A percentile compares a stretch with the other conserved stretches of the same genome.
These are phyloP conservation scores for Sergeia podlipaevii DNA, from an alignment of 208 protist genomes.

Conservation along the genomic window DNA sequence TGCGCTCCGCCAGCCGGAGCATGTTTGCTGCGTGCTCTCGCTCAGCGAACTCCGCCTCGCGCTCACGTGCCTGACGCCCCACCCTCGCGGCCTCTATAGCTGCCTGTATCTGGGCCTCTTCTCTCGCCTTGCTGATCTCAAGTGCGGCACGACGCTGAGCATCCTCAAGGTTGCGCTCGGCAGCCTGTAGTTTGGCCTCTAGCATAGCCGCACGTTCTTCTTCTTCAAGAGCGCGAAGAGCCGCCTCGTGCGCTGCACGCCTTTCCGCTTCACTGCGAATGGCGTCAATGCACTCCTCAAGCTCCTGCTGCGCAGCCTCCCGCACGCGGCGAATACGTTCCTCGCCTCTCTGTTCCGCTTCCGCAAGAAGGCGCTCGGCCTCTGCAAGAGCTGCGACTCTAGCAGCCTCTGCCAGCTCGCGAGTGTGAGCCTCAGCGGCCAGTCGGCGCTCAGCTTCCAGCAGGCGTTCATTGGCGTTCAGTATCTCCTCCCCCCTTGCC, in stretches of 20 bases:
- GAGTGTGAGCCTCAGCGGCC: slow-evolving; percentile 31
- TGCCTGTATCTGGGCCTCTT: slow-evolving; percentile 34
- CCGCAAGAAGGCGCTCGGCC: slow-evolving; percentile 26
- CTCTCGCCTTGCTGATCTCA: slow-evolving; percentile 29
- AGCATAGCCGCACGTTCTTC: slow-evolving; percentile 43
- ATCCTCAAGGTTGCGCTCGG: slow-evolving; percentile 43
- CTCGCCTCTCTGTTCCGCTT: slow-evolving; percentile 42
- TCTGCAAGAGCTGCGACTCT: slow-evolving; percentile 17
- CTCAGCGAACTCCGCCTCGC: slow-evolving; percentile 28
- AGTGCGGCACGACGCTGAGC: slow-evolving; percentile 37
- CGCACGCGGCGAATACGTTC: slow-evolving; percentile 43
- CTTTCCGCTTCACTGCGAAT: slow-evolving; percentile 32
- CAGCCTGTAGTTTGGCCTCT: slow-evolving; percentile 50
- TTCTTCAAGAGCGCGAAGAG: slow-evolving; percentile 36
- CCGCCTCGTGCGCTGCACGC: slow-evolving; percentile 32
- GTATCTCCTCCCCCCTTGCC: slow-evolving; percentile 30
- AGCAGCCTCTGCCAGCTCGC: slow-evolving; percentile 23
- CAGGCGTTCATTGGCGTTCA: slow-evolving; percentile 39
- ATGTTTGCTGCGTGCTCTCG: slow-evolving; percentile 18
- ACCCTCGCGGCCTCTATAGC: slow-evolving; percentile 33
- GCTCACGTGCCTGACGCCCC: slow-evolving; percentile 24
- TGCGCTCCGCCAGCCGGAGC: slow-evolving; percentile 23
- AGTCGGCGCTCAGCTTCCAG: slow-evolving; percentile 56
- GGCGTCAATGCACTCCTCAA: slow-evolving; percentile 24
- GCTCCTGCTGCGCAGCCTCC: slow-evolving; percentile 28